A percentile compares a stretch with the other conserved stretches of the same genome.
These are phyloP conservation scores for Eutrema japonicum DNA, from an alignment of 345 rosid genomes.

Conservation along the genomic window DNA sequence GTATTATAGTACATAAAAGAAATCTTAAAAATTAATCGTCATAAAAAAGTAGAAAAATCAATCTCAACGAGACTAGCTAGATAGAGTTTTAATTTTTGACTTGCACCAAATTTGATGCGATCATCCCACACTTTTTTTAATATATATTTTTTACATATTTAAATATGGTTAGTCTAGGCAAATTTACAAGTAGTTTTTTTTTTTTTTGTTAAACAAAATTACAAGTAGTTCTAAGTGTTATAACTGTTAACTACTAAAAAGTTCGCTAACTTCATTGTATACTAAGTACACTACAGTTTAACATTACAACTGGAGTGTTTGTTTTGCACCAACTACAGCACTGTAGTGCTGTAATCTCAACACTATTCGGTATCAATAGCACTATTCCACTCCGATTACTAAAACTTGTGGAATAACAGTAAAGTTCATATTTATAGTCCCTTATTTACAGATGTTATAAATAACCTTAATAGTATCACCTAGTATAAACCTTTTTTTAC, in stretches of 20 bases:
- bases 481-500: slow-evolving; percentile 14
- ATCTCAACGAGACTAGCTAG: not conserved
- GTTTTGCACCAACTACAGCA: not conserved
- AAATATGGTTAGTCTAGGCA: not conserved
- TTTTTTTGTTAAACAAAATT: not conserved
- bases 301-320: slow-evolving; percentile 6
- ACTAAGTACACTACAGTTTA: not conserved
- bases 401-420: slow-evolving; percentile 10
- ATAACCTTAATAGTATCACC: slow-evolving; percentile 24
- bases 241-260: not conserved
- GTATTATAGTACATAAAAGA: not conserved
- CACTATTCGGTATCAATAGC: not conserved
- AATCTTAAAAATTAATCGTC: no score
- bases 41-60: not conserved
- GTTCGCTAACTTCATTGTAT: not conserved
- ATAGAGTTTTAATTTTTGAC: not conserved
- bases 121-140: not conserved
- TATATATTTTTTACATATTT: not conserved
- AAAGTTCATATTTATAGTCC: not conserved
- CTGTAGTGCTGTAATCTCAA: no score
- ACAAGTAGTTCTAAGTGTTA: not conserved
- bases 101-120: slow-evolving; percentile 2
- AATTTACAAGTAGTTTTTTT: not conserved
- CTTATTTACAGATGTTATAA: not conserved
- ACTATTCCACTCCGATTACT: no score